Evolutionary conservation across 192 early-diverging fungal species (phyloP).

Genomic region (Phycomyces nitens): DNA sequence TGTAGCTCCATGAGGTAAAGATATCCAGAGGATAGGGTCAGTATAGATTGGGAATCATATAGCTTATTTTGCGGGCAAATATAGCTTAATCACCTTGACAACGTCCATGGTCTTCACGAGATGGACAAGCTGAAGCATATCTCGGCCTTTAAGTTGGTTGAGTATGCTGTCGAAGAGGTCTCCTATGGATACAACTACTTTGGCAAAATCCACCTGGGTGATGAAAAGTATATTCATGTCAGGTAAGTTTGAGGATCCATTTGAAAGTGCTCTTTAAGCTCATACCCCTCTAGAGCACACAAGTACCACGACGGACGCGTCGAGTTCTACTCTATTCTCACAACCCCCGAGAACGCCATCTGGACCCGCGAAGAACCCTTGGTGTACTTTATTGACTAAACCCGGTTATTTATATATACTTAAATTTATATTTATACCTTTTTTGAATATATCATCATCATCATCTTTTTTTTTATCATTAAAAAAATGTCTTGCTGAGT

Average conservation of each 20-base stretch:
- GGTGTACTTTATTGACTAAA: constrained; percentile 50
- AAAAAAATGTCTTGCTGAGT: background rate
- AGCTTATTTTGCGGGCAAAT: background rate
- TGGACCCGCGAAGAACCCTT: constrained; percentile 48
- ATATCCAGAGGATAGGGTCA: background rate
- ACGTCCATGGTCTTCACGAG: constrained; percentile 45
- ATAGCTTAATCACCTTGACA: constrained; percentile 38
- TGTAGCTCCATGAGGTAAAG: constrained; percentile 26
- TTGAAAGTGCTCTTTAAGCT: background rate
- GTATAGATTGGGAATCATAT: too few relatives aligned
- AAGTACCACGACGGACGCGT: constrained; percentile 38
- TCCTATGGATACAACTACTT: constrained; percentile 53
- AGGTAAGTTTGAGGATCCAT: constrained; percentile 27
- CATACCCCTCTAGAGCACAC: constrained; percentile 33
- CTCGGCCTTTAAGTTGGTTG: constrained; percentile 39
- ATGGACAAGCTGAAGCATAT: constrained; percentile 48
- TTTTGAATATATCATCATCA: background rate
- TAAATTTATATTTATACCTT: background rate
- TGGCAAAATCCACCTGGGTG: constrained; percentile 52
- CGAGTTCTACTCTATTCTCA: constrained; percentile 45
- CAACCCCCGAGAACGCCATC: constrained; percentile 48
- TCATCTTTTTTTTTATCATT: background rate
- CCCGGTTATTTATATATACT: too few relatives aligned
- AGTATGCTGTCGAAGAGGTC: constrained; percentile 50
- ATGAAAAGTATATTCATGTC: constrained; percentile 49